These are phyloP conservation scores for Nothophaeocryptopus gaeumannii DNA, from an alignment of 2,329 filamentous ascomycete genomes.

Conservation along the genomic window DNA sequence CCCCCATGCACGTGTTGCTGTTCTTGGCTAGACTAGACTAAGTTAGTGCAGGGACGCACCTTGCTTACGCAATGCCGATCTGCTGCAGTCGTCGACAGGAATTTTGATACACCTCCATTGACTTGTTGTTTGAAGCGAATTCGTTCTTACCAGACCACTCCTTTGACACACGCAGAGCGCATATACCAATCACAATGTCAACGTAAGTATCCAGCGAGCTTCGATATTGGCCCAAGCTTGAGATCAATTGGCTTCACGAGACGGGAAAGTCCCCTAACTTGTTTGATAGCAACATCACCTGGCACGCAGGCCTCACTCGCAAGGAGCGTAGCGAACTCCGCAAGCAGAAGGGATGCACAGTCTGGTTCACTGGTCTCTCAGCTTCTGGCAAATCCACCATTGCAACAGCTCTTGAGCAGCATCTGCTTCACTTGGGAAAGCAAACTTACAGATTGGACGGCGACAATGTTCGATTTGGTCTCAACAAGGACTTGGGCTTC, in stretches of 20 bases:
- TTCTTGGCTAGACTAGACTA: not conserved
- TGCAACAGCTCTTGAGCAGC: slow-evolving; percentile 93
- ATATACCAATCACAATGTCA: slow-evolving; percentile 16
- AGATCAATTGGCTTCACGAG: not conserved
- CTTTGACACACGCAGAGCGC: not conserved
- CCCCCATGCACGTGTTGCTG: not conserved
- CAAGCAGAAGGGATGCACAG: slow-evolving; percentile 84
- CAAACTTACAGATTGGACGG: slow-evolving; percentile 91
- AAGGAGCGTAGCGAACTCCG: slow-evolving; percentile 70
- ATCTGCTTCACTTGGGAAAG: slow-evolving; percentile 80
- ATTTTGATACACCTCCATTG: too few relatives aligned
- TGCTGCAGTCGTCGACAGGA: too few relatives aligned
- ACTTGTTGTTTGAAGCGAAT: too few relatives aligned
- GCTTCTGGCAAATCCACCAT: slow-evolving; percentile 97
- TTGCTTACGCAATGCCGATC: too few relatives aligned
- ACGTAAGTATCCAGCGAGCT: slow-evolving; percentile 19
- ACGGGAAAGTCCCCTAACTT: slow-evolving; percentile 9
- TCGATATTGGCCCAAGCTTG: not conserved
- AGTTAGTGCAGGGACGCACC: too few relatives aligned
- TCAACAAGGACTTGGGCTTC: slow-evolving; percentile 98
- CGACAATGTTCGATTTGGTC: slow-evolving; percentile 95
- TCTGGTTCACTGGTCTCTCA: slow-evolving; percentile 97
- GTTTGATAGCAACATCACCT: slow-evolving; percentile 76
- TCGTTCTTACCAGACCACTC: not conserved
- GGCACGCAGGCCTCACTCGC: slow-evolving; percentile 79